These are phyloP conservation scores for Ambrosia trifida DNA, from an alignment of 129 eudicot species.

Conservation along the genomic window DNA sequence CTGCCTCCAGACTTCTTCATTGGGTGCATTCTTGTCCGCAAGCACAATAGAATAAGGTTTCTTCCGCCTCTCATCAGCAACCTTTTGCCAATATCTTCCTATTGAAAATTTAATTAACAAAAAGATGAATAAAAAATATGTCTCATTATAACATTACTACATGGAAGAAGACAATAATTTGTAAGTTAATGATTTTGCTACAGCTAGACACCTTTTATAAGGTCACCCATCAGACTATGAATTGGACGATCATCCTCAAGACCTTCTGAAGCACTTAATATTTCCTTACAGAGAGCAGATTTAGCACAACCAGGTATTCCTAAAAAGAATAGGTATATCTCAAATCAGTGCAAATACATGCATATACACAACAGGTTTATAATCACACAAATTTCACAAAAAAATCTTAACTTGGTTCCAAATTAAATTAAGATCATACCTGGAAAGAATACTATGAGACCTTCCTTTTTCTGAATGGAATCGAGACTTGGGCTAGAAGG, in stretches of 20 bases:
- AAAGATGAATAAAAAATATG: slow-evolving; percentile 9
- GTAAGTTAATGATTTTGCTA: slow-evolving; percentile 2
- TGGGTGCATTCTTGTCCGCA: slow-evolving; percentile 99
- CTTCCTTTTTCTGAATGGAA: slow-evolving; percentile 61
- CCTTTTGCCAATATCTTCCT: slow-evolving; percentile 85
- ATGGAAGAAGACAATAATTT: neutral
- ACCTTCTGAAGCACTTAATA: slow-evolving; percentile 50
- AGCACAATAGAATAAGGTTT: slow-evolving; percentile 82
- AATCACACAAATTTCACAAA: neutral
- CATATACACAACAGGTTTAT: slow-evolving; percentile 1
- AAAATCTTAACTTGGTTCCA: neutral
- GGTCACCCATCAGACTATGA: slow-evolving; percentile 93
- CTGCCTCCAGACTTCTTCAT: slow-evolving; percentile 98
- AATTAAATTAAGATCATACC: slow-evolving; percentile 42
- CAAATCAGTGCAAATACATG: slow-evolving; percentile 9
- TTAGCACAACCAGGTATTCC: slow-evolving; percentile 99
- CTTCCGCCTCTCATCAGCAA: slow-evolving; percentile 68
- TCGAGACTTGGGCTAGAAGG: slow-evolving; percentile 62
- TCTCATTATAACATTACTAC: neutral
- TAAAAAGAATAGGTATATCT: slow-evolving; percentile 21
- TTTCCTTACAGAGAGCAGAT: slow-evolving; percentile 92
- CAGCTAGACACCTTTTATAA: slow-evolving; percentile 65
- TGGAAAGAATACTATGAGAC: slow-evolving; percentile 94
- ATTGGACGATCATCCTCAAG: slow-evolving; percentile 92
- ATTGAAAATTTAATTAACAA: slow-evolving; percentile 13